phyloP scores from a whole-genome alignment of 495 filamentous ascomycete genomes.

The Neurospora cerealis region DNA sequence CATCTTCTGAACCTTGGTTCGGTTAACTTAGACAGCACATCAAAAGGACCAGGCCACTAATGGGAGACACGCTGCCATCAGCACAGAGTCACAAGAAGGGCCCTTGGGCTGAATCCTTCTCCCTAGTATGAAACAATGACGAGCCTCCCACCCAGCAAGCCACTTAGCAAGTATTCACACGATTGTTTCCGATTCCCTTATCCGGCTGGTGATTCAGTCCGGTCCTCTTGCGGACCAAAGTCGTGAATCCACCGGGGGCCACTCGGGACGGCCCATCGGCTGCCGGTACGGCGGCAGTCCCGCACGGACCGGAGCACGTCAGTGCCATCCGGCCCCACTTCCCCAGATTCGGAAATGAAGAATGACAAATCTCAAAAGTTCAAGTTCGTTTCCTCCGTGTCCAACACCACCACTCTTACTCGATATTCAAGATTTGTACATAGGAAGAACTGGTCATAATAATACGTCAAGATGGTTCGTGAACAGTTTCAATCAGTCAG shows the following conservation, averaged over 20 bases:
- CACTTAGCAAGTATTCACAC: neutral
- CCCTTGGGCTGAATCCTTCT: neutral
- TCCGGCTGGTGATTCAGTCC: neutral
- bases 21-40: neutral
- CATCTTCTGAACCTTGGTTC: neutral
- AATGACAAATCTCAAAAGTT: neutral
- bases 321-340: neutral
- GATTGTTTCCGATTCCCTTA: neutral
- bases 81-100: neutral
- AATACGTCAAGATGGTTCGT: neutral
- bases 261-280: neutral
- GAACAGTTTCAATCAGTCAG: neutral
- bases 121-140: neutral
- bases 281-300: neutral
- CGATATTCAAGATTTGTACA: neutral
- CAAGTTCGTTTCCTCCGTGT: neutral
- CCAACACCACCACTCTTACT: neutral
- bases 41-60: neutral
- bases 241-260: neutral
- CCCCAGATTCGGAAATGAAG: neutral
- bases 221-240: neutral
- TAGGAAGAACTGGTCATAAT: neutral
- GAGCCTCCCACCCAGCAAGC: neutral
- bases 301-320: neutral
- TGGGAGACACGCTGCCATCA: neutral